Evolutionary conservation across 2,329 filamentous ascomycete species (phyloP), one percentile per base, ranked within the genome.

Genomic region (Aureobasidium sp.): DNA sequence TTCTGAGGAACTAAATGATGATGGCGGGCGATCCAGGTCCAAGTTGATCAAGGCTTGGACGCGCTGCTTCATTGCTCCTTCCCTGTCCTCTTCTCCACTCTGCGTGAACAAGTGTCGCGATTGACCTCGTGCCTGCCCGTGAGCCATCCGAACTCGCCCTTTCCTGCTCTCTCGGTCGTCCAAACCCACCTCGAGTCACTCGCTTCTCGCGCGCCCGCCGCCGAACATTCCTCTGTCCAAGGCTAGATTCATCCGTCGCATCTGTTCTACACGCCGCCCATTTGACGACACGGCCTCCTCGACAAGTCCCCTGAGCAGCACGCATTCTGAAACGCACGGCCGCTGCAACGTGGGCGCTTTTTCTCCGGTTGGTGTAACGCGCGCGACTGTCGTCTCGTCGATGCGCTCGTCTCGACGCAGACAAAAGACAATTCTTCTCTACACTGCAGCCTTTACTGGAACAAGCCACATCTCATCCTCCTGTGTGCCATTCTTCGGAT

Each of bases 261-360:
- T 21, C 32, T 32, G 16, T n/a, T 4, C 21, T 21, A 21, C 27
- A 34, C 30, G 47, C 47, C 21, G 16, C 30, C 41, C n/a, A 37
- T 10, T 45, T 8, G 27, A 58, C 30, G 52, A 44, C 52, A 34
- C 27, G 11, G 27, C 15, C 32, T 47, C 7, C 30, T 29, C 42
- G n/a, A 27, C 42, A 29, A 34, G 11, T 15, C 53, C 29, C 42
- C 41, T 36, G 42, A 52, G 21, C 47, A 49, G 36, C 25, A 36
- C 36, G 9, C 32, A 49, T 41, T 49, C 44, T 59, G 55, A 42
- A 52, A 60, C 45, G 57, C 57, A 60, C 57, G 57, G 57, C 39
- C 57, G 37, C 57, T 60, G 57, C 57, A 60, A 60, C 57, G 57
- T 60, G 57, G 37, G 57, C 57, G 57, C 57, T 50, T 52, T 60